phyloP scores from a whole-genome alignment of 148 eudicot genomes.

The Rhododendron ferrugineum region DNA sequence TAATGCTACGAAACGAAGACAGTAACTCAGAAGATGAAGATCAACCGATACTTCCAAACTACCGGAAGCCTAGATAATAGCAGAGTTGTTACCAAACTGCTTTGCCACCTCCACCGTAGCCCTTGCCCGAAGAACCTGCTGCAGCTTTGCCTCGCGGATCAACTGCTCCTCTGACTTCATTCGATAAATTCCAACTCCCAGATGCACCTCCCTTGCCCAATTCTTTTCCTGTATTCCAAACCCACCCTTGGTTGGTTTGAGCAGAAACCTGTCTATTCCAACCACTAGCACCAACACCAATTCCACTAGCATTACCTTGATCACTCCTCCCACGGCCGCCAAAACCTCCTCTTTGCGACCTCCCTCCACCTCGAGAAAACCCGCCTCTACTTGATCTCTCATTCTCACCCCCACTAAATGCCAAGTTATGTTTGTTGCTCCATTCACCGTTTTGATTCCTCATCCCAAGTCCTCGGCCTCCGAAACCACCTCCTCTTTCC shows the following conservation, averaged over 20 bases:
- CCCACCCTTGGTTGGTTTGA: neutral
- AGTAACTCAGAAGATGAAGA: neutral
- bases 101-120: slow-evolving; percentile 4
- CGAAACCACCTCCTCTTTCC: slow-evolving; percentile 7
- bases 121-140: slow-evolving; percentile 5
- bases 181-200: neutral
- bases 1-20: neutral
- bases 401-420: neutral
- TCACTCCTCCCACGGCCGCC: neutral
- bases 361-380: neutral
- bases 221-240: neutral
- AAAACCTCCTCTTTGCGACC: neutral
- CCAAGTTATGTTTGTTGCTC: neutral
- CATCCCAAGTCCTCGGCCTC: slow-evolving; percentile 10
- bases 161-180: neutral
- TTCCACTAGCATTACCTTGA: neutral
- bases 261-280: neutral
- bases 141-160: slow-evolving; percentile 17
- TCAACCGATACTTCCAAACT: neutral
- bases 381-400: neutral
- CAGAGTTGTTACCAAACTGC: slow-evolving; percentile 9
- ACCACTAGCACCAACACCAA: neutral
- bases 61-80: neutral
- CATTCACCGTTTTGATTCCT: slow-evolving; percentile 8
- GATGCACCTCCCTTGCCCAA: slow-evolving; percentile 7